Base-by-base conservation (phyloP, 1,284 basidiomycete species). In the Trametes sp. region DNA sequence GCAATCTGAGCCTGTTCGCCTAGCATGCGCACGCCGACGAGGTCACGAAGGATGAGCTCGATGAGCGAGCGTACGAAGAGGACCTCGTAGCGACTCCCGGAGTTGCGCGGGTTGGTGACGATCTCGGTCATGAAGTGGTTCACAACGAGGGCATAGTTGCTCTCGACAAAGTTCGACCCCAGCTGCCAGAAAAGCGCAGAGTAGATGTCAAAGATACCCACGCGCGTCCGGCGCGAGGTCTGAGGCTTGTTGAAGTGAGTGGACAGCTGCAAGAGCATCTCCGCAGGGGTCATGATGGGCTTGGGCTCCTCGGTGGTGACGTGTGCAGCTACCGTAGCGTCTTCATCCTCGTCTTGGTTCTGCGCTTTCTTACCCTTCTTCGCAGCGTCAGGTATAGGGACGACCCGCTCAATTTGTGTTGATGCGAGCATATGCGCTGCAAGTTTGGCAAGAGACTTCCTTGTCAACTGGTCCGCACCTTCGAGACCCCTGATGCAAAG, bases 1-100 rank as follows among this genome's bases (percentile, higher is more conserved):
- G 84, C 82, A 53, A 98, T 96, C 77, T 98, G 96, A 0, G 92
- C 95, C 68, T 95, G 94, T 73, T 98, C 96, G 60, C 92, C 92
- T 53, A 99, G 79, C 84, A 98, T 90, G 58, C 95, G 82, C 6
- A 92, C 87, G 1, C 93, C 95, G 51, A 99, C 87, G 31, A 98
- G 84, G 69, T 97, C 93, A 46, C 95, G 83, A 35, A 98, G 78
- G 11, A 98, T 73, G 36, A 95, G 84, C 1, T 87, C 87, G 35
- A 95, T 89, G 8, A 93, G 81, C 41, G 88, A 90, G 19, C 94
- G 84, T 2, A 92, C 82, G 6, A 91, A 80, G 9, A 98, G 77
- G 1, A 84, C 82, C 54, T 98, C 96, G 72, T 93, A 92, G 65
- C 90, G 84, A 4, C 85, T 83, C 19, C 81, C 76, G 38, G 78